Conservation (phyloP, 1,139 yeast genomes). For the Taphrina confusa region DNA sequence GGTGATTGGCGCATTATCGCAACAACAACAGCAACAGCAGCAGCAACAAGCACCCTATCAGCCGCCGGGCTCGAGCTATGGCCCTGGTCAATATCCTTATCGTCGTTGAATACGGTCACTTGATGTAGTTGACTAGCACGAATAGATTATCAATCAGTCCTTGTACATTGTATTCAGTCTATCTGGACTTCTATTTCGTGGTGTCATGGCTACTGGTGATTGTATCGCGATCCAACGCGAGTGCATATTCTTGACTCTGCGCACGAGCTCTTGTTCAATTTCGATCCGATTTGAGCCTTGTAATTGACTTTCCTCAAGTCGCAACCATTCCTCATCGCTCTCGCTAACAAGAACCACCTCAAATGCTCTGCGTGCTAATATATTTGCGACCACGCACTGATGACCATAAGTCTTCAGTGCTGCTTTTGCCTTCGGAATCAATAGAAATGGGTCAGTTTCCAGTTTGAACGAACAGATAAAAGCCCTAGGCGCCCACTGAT, state of each 20-base stretch:
- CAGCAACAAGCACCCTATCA: conserved; percentile 37
- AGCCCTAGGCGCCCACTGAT: conserved; percentile 86
- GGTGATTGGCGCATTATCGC: conserved; percentile 44
- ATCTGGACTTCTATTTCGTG: conserved; percentile 19
- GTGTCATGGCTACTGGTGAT: conserved; percentile 23
- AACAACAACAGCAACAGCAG: conserved; percentile 43
- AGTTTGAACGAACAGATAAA: conserved; percentile 93
- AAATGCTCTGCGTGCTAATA: conserved; percentile 80
- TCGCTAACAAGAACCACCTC: conserved; percentile 79
- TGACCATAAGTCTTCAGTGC: conserved; percentile 86
- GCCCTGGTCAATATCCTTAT: conserved; percentile 9
- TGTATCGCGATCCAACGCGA: conserved; percentile 23
- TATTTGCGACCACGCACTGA: conserved; percentile 91
- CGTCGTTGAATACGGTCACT: background rate
- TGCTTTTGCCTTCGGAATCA: conserved; percentile 70
- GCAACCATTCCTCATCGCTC: conserved; percentile 23
- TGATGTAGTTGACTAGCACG: no score
- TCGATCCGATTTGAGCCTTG: conserved; percentile 43
- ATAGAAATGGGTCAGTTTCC: conserved; percentile 76
- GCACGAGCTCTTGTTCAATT: conserved; percentile 27
- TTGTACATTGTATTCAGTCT: background rate
- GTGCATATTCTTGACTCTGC: conserved; percentile 8
- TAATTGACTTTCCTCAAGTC: background rate
- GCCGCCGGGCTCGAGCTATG: conserved; percentile 6
- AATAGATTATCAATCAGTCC: background rate